Evolutionary conservation across 1,284 basidiomycete genomes (phyloP), one percentile per base, ranked within the genome.

Genomic region (Singerocomus inundabilis): DNA sequence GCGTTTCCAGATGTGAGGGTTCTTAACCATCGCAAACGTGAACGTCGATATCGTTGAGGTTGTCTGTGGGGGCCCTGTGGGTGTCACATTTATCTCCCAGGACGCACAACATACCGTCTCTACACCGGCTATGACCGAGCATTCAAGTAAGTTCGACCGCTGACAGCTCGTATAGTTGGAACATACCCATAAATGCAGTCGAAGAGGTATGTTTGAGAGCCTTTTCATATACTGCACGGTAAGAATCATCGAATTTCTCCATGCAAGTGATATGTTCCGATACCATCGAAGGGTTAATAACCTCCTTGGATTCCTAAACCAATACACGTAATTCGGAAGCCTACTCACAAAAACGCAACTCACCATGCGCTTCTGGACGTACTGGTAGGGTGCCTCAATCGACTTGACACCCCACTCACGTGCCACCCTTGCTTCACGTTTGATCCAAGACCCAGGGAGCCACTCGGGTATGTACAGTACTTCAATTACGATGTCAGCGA

Each of bases 11-110:
- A 64, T 52, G 0, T 59, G 61, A 0, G 70, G 70, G 24, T 70
- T 54, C 25, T 68, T 30, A 3, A 65, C 59, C 71, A 73, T 72
- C 3, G 66, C 65, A 6, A 72, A 59, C 2, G 66, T 49, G 41
- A 71, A 71, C 5, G 51, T 51, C 28, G 54, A n/a, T 7, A 59
- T 13, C 10, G 35, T 15, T 5, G 48, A 47, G 1, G 25, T 33
- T 12, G 53, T 58, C 57, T 57, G 21, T 42, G 11, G 26, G 12
- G 18, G 13, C 10, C 11, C 21, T 32, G 21, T 21, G 21, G 4
- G 21, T 5, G 16, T 28, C 6, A 12, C 13, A 30, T 4, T 16
- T 12, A 15, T 10, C 5, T 5, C 18, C 21, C 21, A 21, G 21
- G 21, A 21, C 21, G 21, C 21, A 21, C 21, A 21, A 49, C 52